Base-by-base conservation (phyloP, 2,329 filamentous ascomycete species). In the Alternaria sp. region DNA sequence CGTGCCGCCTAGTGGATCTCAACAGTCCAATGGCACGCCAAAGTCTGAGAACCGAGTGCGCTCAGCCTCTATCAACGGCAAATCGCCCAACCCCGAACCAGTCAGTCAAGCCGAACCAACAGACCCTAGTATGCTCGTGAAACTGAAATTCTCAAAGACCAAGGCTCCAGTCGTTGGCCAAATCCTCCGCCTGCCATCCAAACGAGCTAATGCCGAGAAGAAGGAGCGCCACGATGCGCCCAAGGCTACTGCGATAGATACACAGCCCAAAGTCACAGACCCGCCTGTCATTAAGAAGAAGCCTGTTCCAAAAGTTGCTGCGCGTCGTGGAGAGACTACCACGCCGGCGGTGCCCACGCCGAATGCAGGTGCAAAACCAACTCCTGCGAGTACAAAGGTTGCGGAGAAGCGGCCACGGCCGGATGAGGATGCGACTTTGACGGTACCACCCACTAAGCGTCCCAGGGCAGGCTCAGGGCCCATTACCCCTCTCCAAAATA, bases 81-180 rank as follows among this genome's bases (percentile, higher is more conserved):
- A 74, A 44, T 69, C 71, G 30, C 71, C 75, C 32, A 65, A 54
- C 46, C 49, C 54, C 44, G 60, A 64, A 43, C 46, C 65, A 34
- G 41, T 63, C 44, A 62, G 48, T 40, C 60, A 54, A 10, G 58
- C 38, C 22, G 64, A 70, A 20, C 58, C 66, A 36, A 30, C 56
- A 16, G 60, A 65, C 9, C 40, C 65, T 3, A 71, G 60, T 25
- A 75, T 84, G 36, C 74, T 85, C 45, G 81, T 85, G 27, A 84
- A 79, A 63, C 71, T 87, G 41, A 85, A 81, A 60, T 86, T 85
- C 67, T 82, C 83, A 16, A 85, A 82, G 67, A 72, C 80, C 41
- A 83, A 84, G 67, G 76, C 77, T 43, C 81, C 81, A 55, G 80
- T 81, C n/a, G 79, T 86, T 32, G 80, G 83, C 30, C 65, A 73